Conservation (phyloP, 1,284 basidiomycete genomes). For the Wallemia ichthyophaga region DNA sequence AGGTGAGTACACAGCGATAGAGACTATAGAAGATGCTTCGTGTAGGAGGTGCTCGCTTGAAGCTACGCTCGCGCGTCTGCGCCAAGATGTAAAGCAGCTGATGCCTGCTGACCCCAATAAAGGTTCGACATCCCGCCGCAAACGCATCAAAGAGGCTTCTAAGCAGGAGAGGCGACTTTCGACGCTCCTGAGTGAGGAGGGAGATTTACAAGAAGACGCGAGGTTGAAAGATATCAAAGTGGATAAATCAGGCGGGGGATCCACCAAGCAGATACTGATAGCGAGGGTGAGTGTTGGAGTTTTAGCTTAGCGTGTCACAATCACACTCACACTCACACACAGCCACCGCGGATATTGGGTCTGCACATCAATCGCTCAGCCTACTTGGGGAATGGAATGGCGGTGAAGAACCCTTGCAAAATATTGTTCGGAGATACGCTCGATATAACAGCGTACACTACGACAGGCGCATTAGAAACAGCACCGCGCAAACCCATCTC, state of each 20-base stretch:
- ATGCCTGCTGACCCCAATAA: slow-evolving; percentile 9
- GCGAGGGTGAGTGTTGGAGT: slow-evolving; percentile 28
- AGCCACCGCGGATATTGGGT: slow-evolving; percentile 52
- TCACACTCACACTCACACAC: slow-evolving; percentile 6
- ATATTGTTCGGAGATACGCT: slow-evolving; percentile 58
- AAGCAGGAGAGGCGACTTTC: slow-evolving; percentile 30
- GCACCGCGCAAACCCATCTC: slow-evolving; percentile 7
- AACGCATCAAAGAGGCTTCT: slow-evolving; percentile 24
- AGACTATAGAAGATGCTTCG: slow-evolving; percentile 47
- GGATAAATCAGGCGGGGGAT: slow-evolving; percentile 33
- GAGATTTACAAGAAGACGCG: slow-evolving; percentile 40
- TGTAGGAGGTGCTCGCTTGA: slow-evolving; percentile 50
- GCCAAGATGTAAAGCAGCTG: slow-evolving; percentile 26
- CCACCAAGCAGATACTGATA: slow-evolving; percentile 60
- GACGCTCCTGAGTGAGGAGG: slow-evolving; percentile 32
- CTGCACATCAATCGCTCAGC: slow-evolving; percentile 65
- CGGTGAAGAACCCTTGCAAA: slow-evolving; percentile 46
- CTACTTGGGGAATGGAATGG: slow-evolving; percentile 31
- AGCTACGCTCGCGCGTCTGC: slow-evolving; percentile 31
- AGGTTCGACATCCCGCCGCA: slow-evolving; percentile 17
- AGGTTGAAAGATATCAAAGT: slow-evolving; percentile 39
- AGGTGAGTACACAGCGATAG: slow-evolving; percentile 47
- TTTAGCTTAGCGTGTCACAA: neutral
- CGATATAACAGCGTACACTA: slow-evolving; percentile 54
- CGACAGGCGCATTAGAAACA: slow-evolving; percentile 28